These are phyloP conservation scores for Albatrellus ellisii DNA, from an alignment of 768 basidiomycete genomes.

Conservation along the genomic window DNA sequence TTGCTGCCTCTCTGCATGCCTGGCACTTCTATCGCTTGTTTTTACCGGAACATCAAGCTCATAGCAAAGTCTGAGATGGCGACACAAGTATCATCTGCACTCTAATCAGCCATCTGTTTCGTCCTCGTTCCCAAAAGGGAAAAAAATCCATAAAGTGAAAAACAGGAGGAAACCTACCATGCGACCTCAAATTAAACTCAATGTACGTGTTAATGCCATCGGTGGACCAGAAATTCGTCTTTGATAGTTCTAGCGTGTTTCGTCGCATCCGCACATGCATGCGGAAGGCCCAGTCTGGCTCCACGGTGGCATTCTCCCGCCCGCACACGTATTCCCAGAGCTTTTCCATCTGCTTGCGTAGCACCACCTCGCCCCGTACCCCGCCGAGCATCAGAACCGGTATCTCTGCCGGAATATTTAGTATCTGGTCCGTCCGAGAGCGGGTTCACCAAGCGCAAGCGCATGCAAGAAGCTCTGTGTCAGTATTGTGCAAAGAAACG, in stretches of 20 bases:
- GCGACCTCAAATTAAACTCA: constrained; percentile 17
- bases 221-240: constrained; percentile 10
- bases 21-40: too few relatives aligned
- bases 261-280: background rate
- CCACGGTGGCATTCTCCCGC: constrained; percentile 4
- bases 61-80: constrained; percentile 17
- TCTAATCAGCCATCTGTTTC: background rate
- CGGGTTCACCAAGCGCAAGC: too few relatives aligned
- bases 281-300: background rate
- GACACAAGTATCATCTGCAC: constrained; percentile 20
- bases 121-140: background rate
- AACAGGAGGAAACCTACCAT: constrained; percentile 16
- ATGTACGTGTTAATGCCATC: constrained; percentile 14
- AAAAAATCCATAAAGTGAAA: background rate
- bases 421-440: constrained; percentile 12
- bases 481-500: constrained; percentile 23
- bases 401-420: constrained; percentile 41
- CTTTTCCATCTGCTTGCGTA: constrained; percentile 60
- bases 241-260: constrained; percentile 1
- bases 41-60: background rate
- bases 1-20: too few relatives aligned
- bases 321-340: constrained; percentile 46
- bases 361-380: constrained; percentile 55
- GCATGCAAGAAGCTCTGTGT: constrained; percentile 6
- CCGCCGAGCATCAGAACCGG: constrained; percentile 84